Conservation (phyloP, 768 basidiomycete genomes). For the Pholiota molesta region DNA sequence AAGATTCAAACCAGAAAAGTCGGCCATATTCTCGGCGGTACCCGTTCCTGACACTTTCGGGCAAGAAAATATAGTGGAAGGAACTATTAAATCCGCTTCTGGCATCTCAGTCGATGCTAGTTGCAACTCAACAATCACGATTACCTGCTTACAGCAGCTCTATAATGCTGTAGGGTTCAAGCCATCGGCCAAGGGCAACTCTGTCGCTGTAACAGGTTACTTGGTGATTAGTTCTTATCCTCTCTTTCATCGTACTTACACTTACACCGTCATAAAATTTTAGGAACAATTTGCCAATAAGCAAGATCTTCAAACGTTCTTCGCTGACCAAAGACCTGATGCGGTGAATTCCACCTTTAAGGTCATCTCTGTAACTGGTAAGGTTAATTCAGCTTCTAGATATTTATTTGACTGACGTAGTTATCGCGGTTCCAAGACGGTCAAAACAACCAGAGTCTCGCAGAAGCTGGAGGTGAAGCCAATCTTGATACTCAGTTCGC, state of each 20-base stretch:
- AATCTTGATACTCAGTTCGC: constrained; percentile 67
- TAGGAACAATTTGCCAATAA: constrained; percentile 53
- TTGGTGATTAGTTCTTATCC: constrained; percentile 24
- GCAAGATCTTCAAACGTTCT: constrained; percentile 53
- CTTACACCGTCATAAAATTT: neutral
- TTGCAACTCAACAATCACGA: constrained; percentile 54
- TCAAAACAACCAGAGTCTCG: constrained; percentile 53
- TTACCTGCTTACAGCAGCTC: constrained; percentile 54
- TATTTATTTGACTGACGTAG: neutral
- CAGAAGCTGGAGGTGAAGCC: constrained; percentile 61
- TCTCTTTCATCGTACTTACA: neutral
- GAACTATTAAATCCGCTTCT: constrained; percentile 24
- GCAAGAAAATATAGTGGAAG: constrained; percentile 14
- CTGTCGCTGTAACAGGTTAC: constrained; percentile 59
- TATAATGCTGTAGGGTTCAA: constrained; percentile 55
- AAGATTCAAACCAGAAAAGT: constrained; percentile 28
- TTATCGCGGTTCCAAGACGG: constrained; percentile 45
- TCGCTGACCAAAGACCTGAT: constrained; percentile 42
- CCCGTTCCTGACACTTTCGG: constrained; percentile 20
- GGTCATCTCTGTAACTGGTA: constrained; percentile 56
- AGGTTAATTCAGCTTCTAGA: neutral
- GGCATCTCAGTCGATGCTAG: constrained; percentile 46
- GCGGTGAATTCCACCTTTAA: constrained; percentile 53
- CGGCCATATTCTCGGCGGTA: constrained; percentile 33
- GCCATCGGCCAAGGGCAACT: constrained; percentile 45